Evolutionary conservation across 2,329 filamentous ascomycete species (phyloP).

Genomic region (Diaporthe batatas): DNA sequence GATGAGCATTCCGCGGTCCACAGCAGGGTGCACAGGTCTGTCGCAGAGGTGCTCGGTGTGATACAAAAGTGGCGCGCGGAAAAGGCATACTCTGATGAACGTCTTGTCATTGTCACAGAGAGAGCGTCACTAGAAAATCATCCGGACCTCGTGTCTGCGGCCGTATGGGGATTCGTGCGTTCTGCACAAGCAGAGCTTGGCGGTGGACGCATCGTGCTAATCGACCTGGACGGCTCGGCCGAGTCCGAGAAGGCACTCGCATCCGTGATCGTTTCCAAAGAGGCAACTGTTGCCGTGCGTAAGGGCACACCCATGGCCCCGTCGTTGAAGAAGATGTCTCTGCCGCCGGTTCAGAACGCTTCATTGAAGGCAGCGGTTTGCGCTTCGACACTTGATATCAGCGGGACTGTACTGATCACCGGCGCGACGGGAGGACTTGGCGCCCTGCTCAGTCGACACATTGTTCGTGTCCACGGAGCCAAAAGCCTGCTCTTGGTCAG

Average conservation of each 20-base stretch:
- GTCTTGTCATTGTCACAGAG: not conserved
- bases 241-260: not conserved
- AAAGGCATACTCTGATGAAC: not conserved
- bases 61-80: not conserved
- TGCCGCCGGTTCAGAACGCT: not conserved
- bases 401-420: conserved; percentile 21
- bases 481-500: not conserved
- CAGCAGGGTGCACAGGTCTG: not conserved
- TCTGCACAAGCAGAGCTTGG: conserved; percentile 12
- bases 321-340: not conserved
- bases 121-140: not conserved
- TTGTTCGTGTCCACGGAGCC: not conserved
- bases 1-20: not conserved
- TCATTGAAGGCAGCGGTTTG: not conserved
- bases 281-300: not conserved
- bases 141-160: not conserved
- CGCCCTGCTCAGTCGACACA: not conserved
- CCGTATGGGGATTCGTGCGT: conserved; percentile 13
- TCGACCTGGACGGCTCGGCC: conserved; percentile 8
- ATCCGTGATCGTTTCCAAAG: not conserved
- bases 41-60: not conserved
- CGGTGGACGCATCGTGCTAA: conserved; percentile 4
- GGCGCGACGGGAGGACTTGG: conserved; percentile 12
- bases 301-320: not conserved
- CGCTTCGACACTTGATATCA: not conserved